Percentiles rank a stretch among this genome's conserved stretches.
Conservation (phyloP, 2,329 filamentous ascomycete species). For the Alternaria incomplexa region DNA sequence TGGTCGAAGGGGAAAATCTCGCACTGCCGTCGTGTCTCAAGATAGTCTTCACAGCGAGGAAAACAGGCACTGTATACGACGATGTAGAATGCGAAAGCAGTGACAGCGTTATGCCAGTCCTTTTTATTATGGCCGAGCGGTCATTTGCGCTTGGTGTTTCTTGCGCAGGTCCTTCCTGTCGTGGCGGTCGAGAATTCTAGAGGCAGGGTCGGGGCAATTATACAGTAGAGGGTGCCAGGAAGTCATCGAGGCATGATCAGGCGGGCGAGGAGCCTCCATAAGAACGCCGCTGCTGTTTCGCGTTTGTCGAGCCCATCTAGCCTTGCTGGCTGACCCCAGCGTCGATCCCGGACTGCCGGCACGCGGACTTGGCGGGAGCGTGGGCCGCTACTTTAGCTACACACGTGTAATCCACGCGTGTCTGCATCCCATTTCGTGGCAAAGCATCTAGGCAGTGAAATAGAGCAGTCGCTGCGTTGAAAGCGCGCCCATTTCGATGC, state of each 20-base stretch:
- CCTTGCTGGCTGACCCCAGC: not conserved
- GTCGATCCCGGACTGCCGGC: conserved; percentile 5
- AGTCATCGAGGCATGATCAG: not conserved
- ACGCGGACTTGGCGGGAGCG: conserved; percentile 1
- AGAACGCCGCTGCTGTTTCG: conserved; percentile 7
- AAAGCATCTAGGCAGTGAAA: not conserved
- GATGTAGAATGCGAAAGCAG: not conserved
- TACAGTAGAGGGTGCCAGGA: not conserved
- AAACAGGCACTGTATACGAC: not conserved
- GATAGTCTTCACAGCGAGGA: not conserved
- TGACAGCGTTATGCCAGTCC: not conserved
- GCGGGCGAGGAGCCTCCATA: conserved; percentile 1
- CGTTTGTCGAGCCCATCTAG: conserved; percentile 9
- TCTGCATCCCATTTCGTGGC: not conserved
- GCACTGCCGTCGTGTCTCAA: not conserved
- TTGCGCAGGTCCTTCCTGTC: not conserved
- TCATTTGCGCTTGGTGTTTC: not conserved
- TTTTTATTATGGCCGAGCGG: not conserved
- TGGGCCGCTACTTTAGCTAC: not conserved
- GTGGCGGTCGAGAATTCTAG: not conserved
- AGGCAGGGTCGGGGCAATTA: not conserved
- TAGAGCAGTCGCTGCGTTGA: not conserved
- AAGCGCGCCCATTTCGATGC: not conserved
- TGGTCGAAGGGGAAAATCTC: not conserved
- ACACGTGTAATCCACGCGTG: not conserved